These are phyloP conservation scores for Juncus inflexus DNA, from an alignment of 176 grass and related monocot genomes.

Conservation along the genomic window DNA sequence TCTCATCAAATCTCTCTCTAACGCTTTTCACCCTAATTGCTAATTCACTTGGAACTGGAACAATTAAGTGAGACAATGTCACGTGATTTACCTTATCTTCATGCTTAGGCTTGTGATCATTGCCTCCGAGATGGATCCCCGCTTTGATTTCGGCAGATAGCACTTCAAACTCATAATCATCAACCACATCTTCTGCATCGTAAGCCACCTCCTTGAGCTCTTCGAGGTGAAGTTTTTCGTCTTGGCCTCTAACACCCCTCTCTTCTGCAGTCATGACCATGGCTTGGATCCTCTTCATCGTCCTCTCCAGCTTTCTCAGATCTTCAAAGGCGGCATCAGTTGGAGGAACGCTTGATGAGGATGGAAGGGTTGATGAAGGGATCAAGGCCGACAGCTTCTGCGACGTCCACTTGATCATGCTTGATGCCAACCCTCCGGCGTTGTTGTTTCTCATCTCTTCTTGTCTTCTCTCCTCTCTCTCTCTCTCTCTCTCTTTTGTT, in stretches of 20 bases:
- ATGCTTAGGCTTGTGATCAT: slow-evolving; percentile 17
- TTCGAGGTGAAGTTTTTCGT: slow-evolving; percentile 7
- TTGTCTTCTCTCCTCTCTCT: not conserved
- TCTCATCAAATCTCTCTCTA: slow-evolving; percentile 21
- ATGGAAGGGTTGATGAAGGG: not conserved
- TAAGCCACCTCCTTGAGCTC: slow-evolving; percentile 27
- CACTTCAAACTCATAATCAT: slow-evolving; percentile 20
- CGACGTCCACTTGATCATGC: slow-evolving; percentile 3
- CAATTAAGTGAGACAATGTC: not conserved
- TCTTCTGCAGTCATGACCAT: not conserved
- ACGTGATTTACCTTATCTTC: not conserved
- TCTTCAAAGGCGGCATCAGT: not conserved
- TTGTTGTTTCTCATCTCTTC: not conserved
- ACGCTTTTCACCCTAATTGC: slow-evolving; percentile 11
- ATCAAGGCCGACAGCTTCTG: slow-evolving; percentile 21
- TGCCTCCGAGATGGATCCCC: not conserved
- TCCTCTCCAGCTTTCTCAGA: slow-evolving; percentile 25
- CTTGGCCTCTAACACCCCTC: not conserved
- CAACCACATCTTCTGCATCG: slow-evolving; percentile 20
- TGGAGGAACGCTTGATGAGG: not conserved
- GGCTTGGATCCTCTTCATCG: slow-evolving; percentile 17
- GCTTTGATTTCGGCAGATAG: not conserved
- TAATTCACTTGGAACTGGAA: slow-evolving; percentile 19
- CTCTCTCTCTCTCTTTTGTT: too few species aligned
- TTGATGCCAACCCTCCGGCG: not conserved